Conservation (phyloP, 768 basidiomycete genomes). For the Lyophyllum decastes region DNA sequence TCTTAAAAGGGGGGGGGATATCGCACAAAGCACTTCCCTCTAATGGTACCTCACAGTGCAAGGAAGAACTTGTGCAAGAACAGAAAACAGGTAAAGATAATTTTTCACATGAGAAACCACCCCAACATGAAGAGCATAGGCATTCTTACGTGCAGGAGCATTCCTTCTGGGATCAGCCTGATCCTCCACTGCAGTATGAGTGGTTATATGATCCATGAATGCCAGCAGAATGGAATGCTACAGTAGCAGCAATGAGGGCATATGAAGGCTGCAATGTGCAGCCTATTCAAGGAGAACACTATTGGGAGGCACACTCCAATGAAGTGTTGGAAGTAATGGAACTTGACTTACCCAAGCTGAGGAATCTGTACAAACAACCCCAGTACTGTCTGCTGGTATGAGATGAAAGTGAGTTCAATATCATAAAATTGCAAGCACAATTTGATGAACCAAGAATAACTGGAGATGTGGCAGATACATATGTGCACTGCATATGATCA, state of each 20-base stretch:
- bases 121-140: too few species aligned
- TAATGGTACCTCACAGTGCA: too few species aligned
- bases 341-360: background rate
- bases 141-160: background rate
- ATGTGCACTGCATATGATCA: background rate
- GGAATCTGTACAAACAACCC: background rate
- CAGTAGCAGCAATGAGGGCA: slow-evolving; percentile 7
- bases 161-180: background rate
- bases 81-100: background rate
- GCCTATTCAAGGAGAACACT: background rate
- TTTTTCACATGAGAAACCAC: too few species aligned
- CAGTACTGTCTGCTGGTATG: background rate
- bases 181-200: background rate
- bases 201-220: slow-evolving; percentile 7
- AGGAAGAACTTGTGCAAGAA: too few species aligned
- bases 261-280: background rate
- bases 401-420: background rate
- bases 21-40: too few species aligned
- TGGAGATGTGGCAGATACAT: too few species aligned
- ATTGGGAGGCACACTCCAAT: background rate
- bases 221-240: slow-evolving; percentile 22
- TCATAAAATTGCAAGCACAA: background rate
- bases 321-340: background rate
- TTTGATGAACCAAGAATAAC: background rate
- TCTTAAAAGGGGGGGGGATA: slow-evolving; percentile 2